These are phyloP conservation scores for Moringa oleifera DNA, from an alignment of 345 rosid species.

Conservation along the genomic window DNA sequence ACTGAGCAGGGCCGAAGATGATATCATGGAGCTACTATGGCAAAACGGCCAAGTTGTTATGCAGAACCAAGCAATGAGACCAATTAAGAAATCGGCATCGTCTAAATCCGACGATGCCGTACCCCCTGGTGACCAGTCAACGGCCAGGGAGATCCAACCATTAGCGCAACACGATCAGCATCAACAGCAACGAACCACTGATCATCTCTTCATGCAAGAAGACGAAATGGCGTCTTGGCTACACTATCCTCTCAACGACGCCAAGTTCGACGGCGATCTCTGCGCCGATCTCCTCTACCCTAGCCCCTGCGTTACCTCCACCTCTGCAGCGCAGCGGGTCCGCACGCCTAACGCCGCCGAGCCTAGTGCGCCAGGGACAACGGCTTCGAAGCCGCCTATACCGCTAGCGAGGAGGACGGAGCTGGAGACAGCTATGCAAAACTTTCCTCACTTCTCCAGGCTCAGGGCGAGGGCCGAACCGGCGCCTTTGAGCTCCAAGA, in stretches of 20 bases:
- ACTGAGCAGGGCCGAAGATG: constrained; percentile 46
- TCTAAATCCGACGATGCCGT: constrained; percentile 25
- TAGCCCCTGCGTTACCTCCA: constrained; percentile 28
- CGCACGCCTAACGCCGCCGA: constrained; percentile 17
- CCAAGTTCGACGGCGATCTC: constrained; percentile 56
- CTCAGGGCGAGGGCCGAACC: constrained; percentile 32
- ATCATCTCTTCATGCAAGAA: constrained; percentile 70
- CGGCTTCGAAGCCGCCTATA: constrained; percentile 40
- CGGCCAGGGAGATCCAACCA: constrained; percentile 22
- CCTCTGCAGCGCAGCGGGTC: constrained; percentile 11
- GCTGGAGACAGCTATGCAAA: constrained; percentile 27
- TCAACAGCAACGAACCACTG: constrained; percentile 22
- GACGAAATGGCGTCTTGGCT: constrained; percentile 97
- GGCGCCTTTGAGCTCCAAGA: constrained; percentile 39
- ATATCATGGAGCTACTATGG: constrained; percentile 89
- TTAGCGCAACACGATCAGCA: constrained; percentile 7
- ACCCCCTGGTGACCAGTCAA: constrained; percentile 10
- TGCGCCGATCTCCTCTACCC: constrained; percentile 53
- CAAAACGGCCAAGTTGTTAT: constrained; percentile 78
- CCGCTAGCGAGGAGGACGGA: constrained; percentile 36
- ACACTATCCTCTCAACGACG: constrained; percentile 51
- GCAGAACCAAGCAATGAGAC: constrained; percentile 57
- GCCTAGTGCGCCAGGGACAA: constrained; percentile 4
- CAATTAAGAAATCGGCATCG: constrained; percentile 37
- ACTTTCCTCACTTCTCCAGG: constrained; percentile 59